Evolutionary conservation across 2,329 filamentous ascomycete genomes (phyloP).

Genomic region (Alternaria novae-zelandiae): DNA sequence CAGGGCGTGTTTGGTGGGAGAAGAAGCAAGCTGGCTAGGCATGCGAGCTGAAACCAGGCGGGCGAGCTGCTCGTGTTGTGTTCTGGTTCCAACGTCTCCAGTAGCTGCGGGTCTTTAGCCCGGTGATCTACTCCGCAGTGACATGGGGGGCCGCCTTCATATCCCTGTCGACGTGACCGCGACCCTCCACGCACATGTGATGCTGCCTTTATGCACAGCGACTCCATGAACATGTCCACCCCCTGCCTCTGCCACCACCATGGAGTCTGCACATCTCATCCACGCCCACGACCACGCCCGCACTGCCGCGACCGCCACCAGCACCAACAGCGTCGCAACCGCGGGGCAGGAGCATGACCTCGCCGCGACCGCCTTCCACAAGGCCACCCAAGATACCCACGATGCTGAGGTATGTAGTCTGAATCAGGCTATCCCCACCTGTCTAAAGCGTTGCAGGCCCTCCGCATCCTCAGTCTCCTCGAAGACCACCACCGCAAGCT

Average conservation of each 20-base stretch:
- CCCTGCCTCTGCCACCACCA: conserved; percentile 42
- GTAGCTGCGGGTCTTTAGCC: conserved; percentile 10
- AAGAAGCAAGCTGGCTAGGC: conserved; percentile 1
- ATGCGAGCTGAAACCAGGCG: conserved; percentile 11
- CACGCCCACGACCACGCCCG: conserved; percentile 88
- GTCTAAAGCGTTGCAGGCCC: conserved; percentile 60
- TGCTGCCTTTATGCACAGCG: background rate
- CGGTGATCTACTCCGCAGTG: conserved; percentile 6
- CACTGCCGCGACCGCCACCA: conserved; percentile 77
- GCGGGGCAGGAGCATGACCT: conserved; percentile 88
- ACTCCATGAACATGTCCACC: conserved; percentile 10
- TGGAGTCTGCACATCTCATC: conserved; percentile 74
- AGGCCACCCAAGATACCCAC: conserved; percentile 75
- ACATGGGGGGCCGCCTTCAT: conserved; percentile 7
- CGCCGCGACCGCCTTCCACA: conserved; percentile 87
- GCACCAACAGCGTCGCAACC: conserved; percentile 73
- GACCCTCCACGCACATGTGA: conserved; percentile 4
- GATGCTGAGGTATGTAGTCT: conserved; percentile 59
- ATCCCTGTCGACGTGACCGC: conserved; percentile 3
- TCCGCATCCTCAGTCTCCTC: conserved; percentile 82
- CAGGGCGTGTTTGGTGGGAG: background rate
- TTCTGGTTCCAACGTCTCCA: conserved; percentile 2
- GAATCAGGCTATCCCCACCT: conserved; percentile 22
- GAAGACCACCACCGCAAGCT: conserved; percentile 87
- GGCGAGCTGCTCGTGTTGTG: background rate